These are phyloP conservation scores for Juncus inflexus DNA, from an alignment of 176 grass and related monocot species.

Conservation along the genomic window DNA sequence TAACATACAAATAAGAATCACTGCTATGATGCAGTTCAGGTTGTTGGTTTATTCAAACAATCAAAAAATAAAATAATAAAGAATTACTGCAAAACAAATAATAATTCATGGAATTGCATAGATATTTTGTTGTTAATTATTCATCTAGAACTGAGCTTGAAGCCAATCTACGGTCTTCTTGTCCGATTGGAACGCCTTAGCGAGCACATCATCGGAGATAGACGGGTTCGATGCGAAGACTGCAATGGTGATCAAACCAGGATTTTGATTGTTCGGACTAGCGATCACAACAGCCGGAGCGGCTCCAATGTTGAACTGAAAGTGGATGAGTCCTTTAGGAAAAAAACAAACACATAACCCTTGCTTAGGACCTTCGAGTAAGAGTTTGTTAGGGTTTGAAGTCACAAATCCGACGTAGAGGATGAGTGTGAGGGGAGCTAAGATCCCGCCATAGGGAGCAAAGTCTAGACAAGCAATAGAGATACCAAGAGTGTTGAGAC, in stretches of 20 bases:
- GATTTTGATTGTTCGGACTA: conserved; percentile 54
- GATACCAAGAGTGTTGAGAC: conserved; percentile 25
- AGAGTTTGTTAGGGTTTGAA: conserved; percentile 39
- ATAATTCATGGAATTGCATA: too few relatives aligned
- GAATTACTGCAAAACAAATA: too few relatives aligned
- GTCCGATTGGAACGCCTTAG: conserved; percentile 42
- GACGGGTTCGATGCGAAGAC: conserved; percentile 31
- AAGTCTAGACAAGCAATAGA: conserved; percentile 22
- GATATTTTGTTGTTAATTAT: conserved; percentile 6
- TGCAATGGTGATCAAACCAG: conserved; percentile 32
- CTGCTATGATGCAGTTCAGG: too few relatives aligned
- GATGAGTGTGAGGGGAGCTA: conserved; percentile 43
- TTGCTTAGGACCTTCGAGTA: conserved; percentile 42
- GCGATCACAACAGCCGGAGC: conserved; percentile 39
- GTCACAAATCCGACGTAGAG: conserved; percentile 60
- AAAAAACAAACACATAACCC: conserved; percentile 58
- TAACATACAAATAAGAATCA: too few relatives aligned
- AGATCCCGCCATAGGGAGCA: not conserved
- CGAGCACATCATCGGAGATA: conserved; percentile 40
- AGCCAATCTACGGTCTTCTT: conserved; percentile 16
- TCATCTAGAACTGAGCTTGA: conserved; percentile 27
- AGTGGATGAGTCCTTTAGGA: conserved; percentile 52
- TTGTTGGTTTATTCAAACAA: too few relatives aligned
- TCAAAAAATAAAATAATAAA: too few relatives aligned
- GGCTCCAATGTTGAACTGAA: conserved; percentile 44